Evolutionary conservation across 2,329 filamentous ascomycete species (phyloP).

Genomic region (Dactylellina sp.): DNA sequence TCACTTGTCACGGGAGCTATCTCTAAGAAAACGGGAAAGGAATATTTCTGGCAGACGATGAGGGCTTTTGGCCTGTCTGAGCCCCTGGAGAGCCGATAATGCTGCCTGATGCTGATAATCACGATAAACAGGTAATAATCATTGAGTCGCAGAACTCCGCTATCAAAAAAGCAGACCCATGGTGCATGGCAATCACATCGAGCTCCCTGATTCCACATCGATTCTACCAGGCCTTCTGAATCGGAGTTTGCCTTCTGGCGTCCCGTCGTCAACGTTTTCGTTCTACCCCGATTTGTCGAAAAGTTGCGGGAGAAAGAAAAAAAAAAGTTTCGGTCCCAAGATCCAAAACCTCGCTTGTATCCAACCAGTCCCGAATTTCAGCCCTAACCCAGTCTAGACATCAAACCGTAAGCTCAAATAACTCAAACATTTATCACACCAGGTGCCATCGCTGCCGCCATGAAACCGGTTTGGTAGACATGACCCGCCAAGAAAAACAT

Average conservation of each 20-base stretch:
- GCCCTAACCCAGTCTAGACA: conserved; percentile 24
- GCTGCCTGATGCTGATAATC: conserved; percentile 36
- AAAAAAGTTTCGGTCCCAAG: conserved; percentile 9
- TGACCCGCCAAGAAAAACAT: too few relatives aligned
- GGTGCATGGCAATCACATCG: conserved; percentile 15
- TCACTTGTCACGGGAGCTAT: conserved; percentile 34
- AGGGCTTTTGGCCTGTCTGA: background rate
- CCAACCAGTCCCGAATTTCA: conserved; percentile 23
- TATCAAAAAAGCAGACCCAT: conserved; percentile 2
- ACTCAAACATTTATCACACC: conserved; percentile 10
- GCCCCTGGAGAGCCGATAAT: conserved; percentile 14
- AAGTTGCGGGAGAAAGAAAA: background rate
- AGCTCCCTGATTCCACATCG: conserved; percentile 12
- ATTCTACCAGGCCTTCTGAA: conserved; percentile 15
- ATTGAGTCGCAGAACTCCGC: conserved; percentile 38
- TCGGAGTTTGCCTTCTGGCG: conserved; percentile 44
- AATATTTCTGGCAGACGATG: conserved; percentile 6
- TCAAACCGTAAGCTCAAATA: conserved; percentile 31
- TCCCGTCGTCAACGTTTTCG: conserved; percentile 9
- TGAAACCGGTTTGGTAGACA: conserved; percentile 22
- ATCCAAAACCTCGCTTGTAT: conserved; percentile 38
- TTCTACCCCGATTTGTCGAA: conserved; percentile 34
- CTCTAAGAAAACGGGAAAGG: background rate
- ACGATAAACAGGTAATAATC: conserved; percentile 12
- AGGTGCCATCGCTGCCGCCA: background rate